Percentiles rank a stretch among this genome's conserved stretches.
Evolutionary conservation across 495 filamentous ascomycete species (phyloP).

Genomic region (Penicillium verhagenii): DNA sequence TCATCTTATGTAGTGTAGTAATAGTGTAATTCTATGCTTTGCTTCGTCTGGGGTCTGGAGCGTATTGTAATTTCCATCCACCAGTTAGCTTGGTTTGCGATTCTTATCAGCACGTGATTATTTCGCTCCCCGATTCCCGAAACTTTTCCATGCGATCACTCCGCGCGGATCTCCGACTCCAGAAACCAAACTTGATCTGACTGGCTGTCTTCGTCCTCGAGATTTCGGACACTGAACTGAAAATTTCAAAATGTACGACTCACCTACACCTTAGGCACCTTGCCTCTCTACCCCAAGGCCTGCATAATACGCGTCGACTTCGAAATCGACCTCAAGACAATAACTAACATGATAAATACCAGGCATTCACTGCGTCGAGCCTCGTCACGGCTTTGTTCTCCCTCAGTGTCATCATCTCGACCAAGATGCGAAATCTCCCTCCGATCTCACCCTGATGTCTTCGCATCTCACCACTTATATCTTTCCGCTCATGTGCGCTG

Average conservation of each 20-base stretch:
- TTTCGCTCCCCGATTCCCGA: slow-evolving; percentile 14
- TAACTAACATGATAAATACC: slow-evolving; percentile 9
- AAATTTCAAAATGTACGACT: slow-evolving; percentile 2
- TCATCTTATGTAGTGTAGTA: too few relatives aligned
- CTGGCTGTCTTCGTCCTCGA: background rate
- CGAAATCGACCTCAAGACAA: background rate
- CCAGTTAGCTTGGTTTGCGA: background rate
- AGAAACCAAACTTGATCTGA: background rate
- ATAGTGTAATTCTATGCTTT: background rate
- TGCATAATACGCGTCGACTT: background rate
- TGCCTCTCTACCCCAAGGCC: background rate
- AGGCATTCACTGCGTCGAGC: slow-evolving; percentile 53
- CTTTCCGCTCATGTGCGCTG: slow-evolving; percentile 16
- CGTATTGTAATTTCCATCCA: too few relatives aligned
- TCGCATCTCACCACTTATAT: slow-evolving; percentile 2
- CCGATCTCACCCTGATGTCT: background rate
- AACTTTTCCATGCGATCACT: slow-evolving; percentile 7
- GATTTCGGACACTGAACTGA: too few relatives aligned
- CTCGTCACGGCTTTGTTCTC: slow-evolving; percentile 50
- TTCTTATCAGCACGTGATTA: slow-evolving; percentile 11
- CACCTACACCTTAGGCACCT: too few relatives aligned
- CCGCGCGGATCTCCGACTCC: background rate
- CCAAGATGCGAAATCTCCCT: slow-evolving; percentile 4
- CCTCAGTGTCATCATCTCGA: slow-evolving; percentile 3
- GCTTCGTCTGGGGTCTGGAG: too few relatives aligned